Evolutionary conservation across 2,329 filamentous ascomycete species (phyloP).

Genomic region (Cercospora citrullina): DNA sequence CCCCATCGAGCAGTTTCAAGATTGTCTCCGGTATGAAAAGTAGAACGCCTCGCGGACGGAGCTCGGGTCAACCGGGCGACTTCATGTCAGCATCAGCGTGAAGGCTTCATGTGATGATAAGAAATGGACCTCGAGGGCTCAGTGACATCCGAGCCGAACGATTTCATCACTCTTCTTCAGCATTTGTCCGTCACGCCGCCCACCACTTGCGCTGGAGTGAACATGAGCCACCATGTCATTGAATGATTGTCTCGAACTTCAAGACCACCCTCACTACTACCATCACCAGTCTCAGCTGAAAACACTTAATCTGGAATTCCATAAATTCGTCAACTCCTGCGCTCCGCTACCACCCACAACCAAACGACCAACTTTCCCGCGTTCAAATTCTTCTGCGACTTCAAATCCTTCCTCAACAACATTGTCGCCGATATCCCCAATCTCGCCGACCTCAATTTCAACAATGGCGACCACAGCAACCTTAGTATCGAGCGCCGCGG

Average conservation of each 20-base stretch:
- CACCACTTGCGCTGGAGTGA: not conserved
- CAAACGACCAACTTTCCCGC: not conserved
- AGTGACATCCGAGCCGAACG: not conserved
- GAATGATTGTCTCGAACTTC: not conserved
- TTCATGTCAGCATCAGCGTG: not conserved
- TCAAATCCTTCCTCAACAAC: not conserved
- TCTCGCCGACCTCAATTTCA: not conserved
- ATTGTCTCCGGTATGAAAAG: not conserved
- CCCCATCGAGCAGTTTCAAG: not conserved
- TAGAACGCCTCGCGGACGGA: not conserved
- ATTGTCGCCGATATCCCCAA: not conserved
- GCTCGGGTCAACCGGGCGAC: not conserved
- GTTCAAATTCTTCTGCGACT: not conserved
- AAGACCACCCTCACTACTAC: not conserved
- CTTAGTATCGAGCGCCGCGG: not conserved
- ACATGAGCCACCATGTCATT: not conserved
- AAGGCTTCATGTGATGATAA: not conserved
- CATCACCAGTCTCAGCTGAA: not conserved
- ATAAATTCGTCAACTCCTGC: not conserved
- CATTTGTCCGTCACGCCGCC: not conserved
- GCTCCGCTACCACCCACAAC: not conserved
- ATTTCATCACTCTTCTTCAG: not conserved
- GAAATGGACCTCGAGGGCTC: not conserved
- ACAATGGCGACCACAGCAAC: not conserved
- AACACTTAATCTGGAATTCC: not conserved